These are phyloP conservation scores for Dionaea muscipula DNA, from an alignment of 179 eudicot species.

Conservation along the genomic window DNA sequence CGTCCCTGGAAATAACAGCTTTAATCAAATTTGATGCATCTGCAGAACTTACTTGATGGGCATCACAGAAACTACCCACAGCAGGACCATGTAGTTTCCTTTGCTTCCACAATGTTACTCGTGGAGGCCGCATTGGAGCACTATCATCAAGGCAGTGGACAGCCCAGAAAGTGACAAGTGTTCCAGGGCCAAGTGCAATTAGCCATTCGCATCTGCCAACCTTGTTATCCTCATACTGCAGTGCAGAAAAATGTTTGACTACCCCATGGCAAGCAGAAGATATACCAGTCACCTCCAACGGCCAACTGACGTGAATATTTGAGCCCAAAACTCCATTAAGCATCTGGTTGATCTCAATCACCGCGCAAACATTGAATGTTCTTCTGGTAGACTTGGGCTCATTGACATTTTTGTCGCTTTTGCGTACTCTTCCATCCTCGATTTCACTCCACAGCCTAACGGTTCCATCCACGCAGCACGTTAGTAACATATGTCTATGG, in stretches of 20 bases:
- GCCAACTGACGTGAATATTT: slow-evolving; percentile 61
- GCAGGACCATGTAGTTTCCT: slow-evolving; percentile 27
- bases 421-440: slow-evolving; percentile 53
- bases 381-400: slow-evolving; percentile 34
- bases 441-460: slow-evolving; percentile 89
- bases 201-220: slow-evolving; percentile 90
- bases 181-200: slow-evolving; percentile 67
- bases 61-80: slow-evolving; percentile 10
- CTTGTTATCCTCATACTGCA: slow-evolving; percentile 28
- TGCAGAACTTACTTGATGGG: slow-evolving; percentile 1
- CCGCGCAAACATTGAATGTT: slow-evolving; percentile 58
- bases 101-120: slow-evolving; percentile 74
- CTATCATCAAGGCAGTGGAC: slow-evolving; percentile 88
- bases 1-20: slow-evolving; percentile 50
- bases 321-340: slow-evolving; percentile 60
- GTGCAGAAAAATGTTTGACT: slow-evolving; percentile 24
- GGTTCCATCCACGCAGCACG: slow-evolving; percentile 85
- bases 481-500: slow-evolving; percentile 44
- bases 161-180: slow-evolving; percentile 61
- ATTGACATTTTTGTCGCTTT: slow-evolving; percentile 36
- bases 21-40: slow-evolving; percentile 34
- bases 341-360: slow-evolving; percentile 62
- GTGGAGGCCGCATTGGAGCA: slow-evolving; percentile 68
- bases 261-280: slow-evolving; percentile 22
- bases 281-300: slow-evolving; percentile 47